Conservation (phyloP, 768 basidiomycete species). For the Punctularia strigosozonata region DNA sequence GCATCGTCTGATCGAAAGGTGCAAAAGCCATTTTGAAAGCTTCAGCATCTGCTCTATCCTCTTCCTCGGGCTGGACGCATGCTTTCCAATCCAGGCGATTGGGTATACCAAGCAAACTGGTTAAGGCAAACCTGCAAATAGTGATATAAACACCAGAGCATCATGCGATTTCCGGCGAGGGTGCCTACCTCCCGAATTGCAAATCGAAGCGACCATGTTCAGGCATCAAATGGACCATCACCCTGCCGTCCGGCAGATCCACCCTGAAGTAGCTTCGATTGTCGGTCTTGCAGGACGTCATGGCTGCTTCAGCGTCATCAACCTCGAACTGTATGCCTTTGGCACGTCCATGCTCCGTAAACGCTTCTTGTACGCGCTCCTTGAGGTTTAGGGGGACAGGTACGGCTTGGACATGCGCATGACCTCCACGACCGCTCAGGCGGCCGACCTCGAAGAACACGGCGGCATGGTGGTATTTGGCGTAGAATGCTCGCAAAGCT, state of each 20-base stretch:
- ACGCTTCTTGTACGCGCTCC: constrained; percentile 56
- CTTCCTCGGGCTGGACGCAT: constrained; percentile 72
- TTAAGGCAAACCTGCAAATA: too few relatives aligned
- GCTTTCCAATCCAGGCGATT: constrained; percentile 88
- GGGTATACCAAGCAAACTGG: constrained; percentile 59
- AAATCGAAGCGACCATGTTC: constrained; percentile 71
- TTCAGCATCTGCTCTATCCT: constrained; percentile 74
- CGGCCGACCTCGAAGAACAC: constrained; percentile 87
- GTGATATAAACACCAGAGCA: too few relatives aligned
- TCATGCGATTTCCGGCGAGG: too few relatives aligned
- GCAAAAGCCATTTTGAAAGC: constrained; percentile 80
- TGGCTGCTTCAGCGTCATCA: constrained; percentile 51
- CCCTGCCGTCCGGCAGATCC: constrained; percentile 77
- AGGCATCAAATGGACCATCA: constrained; percentile 78
- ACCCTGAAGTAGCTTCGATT: constrained; percentile 80
- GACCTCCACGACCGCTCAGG: constrained; percentile 75
- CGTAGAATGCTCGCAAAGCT: constrained; percentile 62
- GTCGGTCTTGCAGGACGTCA: constrained; percentile 35
- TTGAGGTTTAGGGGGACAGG: constrained; percentile 60
- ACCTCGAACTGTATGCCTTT: constrained; percentile 69
- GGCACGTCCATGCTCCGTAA: constrained; percentile 55
- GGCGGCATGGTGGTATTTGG: constrained; percentile 50
- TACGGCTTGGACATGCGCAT: constrained; percentile 85
- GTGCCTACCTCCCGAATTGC: constrained; percentile 83
- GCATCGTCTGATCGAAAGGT: constrained; percentile 47